These are phyloP conservation scores for Candida freyschussii DNA, from an alignment of 1,139 yeast genomes.

Conservation along the genomic window DNA sequence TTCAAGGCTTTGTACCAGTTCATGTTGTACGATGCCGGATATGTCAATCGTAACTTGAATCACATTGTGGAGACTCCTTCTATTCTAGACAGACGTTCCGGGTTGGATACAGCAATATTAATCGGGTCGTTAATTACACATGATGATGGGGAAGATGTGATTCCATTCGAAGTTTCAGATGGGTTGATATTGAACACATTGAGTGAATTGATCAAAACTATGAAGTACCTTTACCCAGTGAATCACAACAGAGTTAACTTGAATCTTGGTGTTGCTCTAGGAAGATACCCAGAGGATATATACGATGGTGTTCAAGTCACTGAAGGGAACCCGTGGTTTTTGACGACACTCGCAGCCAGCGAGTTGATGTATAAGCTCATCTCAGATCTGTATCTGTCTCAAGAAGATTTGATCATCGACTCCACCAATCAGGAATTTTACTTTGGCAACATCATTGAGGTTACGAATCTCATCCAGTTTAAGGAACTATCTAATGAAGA, in stretches of 20 bases:
- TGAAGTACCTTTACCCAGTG: slow-evolving; percentile 72
- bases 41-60: slow-evolving; percentile 37
- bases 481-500: slow-evolving; percentile 2
- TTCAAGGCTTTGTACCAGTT: slow-evolving; percentile 22
- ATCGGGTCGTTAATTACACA: slow-evolving; percentile 67
- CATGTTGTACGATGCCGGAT: slow-evolving; percentile 39
- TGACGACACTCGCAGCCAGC: slow-evolving; percentile 78
- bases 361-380: slow-evolving; percentile 36
- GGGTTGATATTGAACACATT: slow-evolving; percentile 54
- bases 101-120: slow-evolving; percentile 76
- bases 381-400: slow-evolving; percentile 29
- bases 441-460: slow-evolving; percentile 26
- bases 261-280: slow-evolving; percentile 66
- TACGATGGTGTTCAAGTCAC: slow-evolving; percentile 74
- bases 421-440: slow-evolving; percentile 23
- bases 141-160: slow-evolving; percentile 35
- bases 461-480: slow-evolving; percentile 3
- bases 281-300: slow-evolving; percentile 90
- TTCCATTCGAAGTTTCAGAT: slow-evolving; percentile 60
- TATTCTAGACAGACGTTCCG: slow-evolving; percentile 47
- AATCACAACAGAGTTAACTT: slow-evolving; percentile 46
- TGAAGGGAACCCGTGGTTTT: slow-evolving; percentile 95
- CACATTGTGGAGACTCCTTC: slow-evolving; percentile 69
- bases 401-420: slow-evolving; percentile 32
- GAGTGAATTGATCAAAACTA: slow-evolving; percentile 53